Evolutionary conservation across 1,284 basidiomycete genomes (phyloP), one percentile per base, ranked within the genome.

Genomic region (Leccinum proximum): DNA sequence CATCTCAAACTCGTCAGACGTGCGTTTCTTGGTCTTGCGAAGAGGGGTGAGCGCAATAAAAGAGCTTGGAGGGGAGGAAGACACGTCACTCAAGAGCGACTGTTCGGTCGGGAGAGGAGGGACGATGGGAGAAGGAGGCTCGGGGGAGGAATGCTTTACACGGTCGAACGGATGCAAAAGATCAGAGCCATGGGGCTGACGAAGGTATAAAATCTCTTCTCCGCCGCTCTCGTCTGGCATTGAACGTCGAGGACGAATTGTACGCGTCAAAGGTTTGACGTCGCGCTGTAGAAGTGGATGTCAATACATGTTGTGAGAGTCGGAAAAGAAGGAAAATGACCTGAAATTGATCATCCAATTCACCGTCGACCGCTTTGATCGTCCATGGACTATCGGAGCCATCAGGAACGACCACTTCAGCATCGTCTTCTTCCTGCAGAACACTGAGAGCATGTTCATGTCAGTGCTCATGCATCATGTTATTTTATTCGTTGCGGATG

Each of bases 191-290:
- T 76, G 74, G 5, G 81, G 76, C 67, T 88, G 86, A 66, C 91
- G 87, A 61, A 91, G 91, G 76, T 91, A 94, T 14, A 92, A 78
- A 69, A 93, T 91, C 75, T 93, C 91, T 77, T 94, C 89, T 58
- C 89, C 89, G 11, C 91, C 89, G 71, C 89, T 92, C 75, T 93
- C 92, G 67, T 90, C 87, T 10, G 89, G 84, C 65, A 85, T 82
- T 3, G 89, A 92, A 66, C 84, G 84, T 60, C 82, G 82, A 56
- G 79, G 71, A 59, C 87, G 84, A 62, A 89, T 74, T 11, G 84
- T 73, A 30, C 82, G 84, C 30, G 80, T 71, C 35, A 81, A 72
- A 8, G 78, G 73, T 62, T 80, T 78, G 40, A 80, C 67, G 50
- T 85, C 80, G 62, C 67, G 70, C 68, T 78, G 70, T 5, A 54